Percentiles rank a stretch among this genome's conserved stretches.
These are phyloP conservation scores for Pyricularia grisea DNA, from an alignment of 2,329 filamentous ascomycete genomes.

Conservation along the genomic window DNA sequence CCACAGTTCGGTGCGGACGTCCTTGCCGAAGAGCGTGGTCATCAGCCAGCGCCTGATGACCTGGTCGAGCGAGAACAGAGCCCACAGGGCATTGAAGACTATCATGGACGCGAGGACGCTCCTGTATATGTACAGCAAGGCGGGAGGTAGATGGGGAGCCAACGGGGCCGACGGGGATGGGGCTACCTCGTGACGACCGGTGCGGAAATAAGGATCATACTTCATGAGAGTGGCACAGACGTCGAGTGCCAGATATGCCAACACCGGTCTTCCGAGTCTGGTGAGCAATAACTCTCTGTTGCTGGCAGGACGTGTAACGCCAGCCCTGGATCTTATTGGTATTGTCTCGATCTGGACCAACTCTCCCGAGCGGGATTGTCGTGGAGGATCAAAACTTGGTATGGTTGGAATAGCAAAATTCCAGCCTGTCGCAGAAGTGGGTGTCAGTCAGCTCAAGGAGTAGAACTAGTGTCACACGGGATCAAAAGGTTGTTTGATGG, in stretches of 20 bases:
- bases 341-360: conserved; percentile 30
- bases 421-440: conserved; percentile 36
- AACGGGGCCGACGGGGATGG: conserved; percentile 34
- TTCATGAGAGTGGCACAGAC: conserved; percentile 58
- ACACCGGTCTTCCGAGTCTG: conserved; percentile 34
- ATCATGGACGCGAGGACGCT: conserved; percentile 43
- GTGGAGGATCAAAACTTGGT: conserved; percentile 32
- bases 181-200: conserved; percentile 28
- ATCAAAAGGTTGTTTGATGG: no score
- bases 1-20: conserved; percentile 40
- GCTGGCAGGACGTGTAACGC: conserved; percentile 33
- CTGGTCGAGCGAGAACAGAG: conserved; percentile 42
- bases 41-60: conserved; percentile 38
- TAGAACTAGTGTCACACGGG: no score
- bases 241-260: conserved; percentile 62
- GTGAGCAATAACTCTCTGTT: conserved; percentile 32
- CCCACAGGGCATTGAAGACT: conserved; percentile 50
- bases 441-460: not conserved
- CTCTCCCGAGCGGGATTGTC: conserved; percentile 26
- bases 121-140: conserved; percentile 44
- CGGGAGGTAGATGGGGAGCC: conserved; percentile 19
- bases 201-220: conserved; percentile 69
- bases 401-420: conserved; percentile 42
- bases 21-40: conserved; percentile 38
- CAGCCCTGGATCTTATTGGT: conserved; percentile 30